Evolutionary conservation across 225 moss, liverwort and hornwort genomes (phyloP), one percentile per base, ranked within the genome.

Genomic region (Marchantia polymorpha): DNA sequence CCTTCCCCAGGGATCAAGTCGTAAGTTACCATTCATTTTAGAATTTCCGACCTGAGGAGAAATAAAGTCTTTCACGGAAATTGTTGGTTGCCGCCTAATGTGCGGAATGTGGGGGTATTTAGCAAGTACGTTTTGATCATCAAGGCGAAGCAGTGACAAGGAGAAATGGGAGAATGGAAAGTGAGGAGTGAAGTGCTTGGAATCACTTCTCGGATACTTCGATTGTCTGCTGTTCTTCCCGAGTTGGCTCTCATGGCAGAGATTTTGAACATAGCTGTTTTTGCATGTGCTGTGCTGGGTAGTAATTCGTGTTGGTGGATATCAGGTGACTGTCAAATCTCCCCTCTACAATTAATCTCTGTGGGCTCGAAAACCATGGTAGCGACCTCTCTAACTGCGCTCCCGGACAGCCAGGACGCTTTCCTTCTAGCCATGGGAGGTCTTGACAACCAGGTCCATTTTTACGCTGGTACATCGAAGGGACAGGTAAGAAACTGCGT

Each of bases 321-420:
- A 72, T 59, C 87, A 95, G 93, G 90, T 86, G 87, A 86, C 72
- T 93, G 92, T 84, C 89, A 84, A 83, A 81, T 92, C 70, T 85
- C 81, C 72, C 77, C 86, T 83, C 87, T 93, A 69, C 97, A 95
- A 85, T 83, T 75, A 75, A 89, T 95, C 77, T 77, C 86, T 76
- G 81, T 93, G 56, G 92, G 95, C 81, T 83, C 93, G 81, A 92
- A 92, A 86, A 86, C 90, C 60, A 94, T 99, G 91, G 92, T 95
- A 58, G 87, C 94, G 64, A 89, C 89, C 47, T 88, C 94, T 77
- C 80, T 99, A 47, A 88, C 93, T 82, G 81, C 84, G 58, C 85
- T 99, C 68, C 92, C 92, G 63, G 91, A 86, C 80, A 95, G 90
- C 84, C 91, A 88, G 55, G 74, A 87, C 39, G 88, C 88, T 63